Conservation (phyloP, 306 rosid genomes). For the Trifolium pratense region DNA sequence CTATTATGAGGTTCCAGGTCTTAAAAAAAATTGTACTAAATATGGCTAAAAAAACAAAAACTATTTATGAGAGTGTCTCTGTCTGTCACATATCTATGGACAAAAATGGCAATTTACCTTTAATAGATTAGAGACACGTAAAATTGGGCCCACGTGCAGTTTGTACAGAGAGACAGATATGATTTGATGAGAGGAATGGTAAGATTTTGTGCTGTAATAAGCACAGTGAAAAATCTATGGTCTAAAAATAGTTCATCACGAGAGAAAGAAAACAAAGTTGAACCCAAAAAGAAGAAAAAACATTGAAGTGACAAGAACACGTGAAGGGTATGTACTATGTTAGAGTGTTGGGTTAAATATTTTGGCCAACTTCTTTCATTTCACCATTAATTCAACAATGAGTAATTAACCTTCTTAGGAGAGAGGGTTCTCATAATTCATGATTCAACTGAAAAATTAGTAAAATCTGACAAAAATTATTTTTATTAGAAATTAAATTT, state of each 20-base stretch:
- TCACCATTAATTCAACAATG: background rate
- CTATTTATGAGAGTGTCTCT: too few relatives aligned
- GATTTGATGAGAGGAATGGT: background rate
- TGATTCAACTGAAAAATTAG: too few relatives aligned
- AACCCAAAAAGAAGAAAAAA: background rate
- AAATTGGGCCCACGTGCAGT: background rate
- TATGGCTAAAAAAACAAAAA: too few relatives aligned
- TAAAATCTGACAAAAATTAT: too few relatives aligned
- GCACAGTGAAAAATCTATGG: background rate
- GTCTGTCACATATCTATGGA: too few relatives aligned
- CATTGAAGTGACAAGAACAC: background rate
- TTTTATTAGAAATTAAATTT: too few relatives aligned
- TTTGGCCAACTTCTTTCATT: background rate
- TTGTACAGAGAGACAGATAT: background rate
- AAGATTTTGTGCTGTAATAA: background rate
- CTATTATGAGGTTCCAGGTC: too few relatives aligned
- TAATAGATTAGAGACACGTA: background rate
- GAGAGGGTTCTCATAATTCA: too few relatives aligned
- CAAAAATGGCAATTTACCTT: too few relatives aligned
- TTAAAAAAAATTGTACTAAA: too few relatives aligned
- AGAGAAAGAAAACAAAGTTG: background rate
- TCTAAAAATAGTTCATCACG: background rate
- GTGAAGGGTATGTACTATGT: background rate
- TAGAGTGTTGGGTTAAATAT: background rate
- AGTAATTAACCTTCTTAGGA: too few relatives aligned